A percentile compares a stretch with the other conserved stretches of the same genome.
Evolutionary conservation across 768 basidiomycete genomes (phyloP).

Genomic region (Trichaptum fuscoviolaceum): DNA sequence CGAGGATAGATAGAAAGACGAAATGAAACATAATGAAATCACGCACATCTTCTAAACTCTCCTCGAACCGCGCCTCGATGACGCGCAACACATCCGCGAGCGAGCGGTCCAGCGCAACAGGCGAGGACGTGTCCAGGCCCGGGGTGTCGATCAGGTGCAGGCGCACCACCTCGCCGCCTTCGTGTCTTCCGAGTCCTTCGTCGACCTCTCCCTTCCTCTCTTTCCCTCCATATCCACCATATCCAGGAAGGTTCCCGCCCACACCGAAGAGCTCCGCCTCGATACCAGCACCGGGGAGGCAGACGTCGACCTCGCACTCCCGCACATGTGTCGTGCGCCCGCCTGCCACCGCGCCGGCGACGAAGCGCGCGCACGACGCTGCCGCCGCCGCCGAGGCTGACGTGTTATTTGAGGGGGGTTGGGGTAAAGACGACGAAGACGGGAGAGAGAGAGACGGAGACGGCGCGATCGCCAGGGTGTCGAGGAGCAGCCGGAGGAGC

Average conservation of each 20-base stretch:
- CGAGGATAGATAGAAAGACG: background rate
- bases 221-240: too few relatives aligned
- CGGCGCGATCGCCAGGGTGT: constrained; percentile 66
- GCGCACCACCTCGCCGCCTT: background rate
- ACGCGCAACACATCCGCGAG: constrained; percentile 64
- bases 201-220: too few relatives aligned
- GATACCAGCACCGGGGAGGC: constrained; percentile 36
- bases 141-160: constrained; percentile 60
- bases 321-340: constrained; percentile 42
- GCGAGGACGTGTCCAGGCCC: constrained; percentile 69
- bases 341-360: constrained; percentile 8
- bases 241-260: too few relatives aligned
- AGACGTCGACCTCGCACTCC: constrained; percentile 66
- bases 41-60: constrained; percentile 76
- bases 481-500: constrained; percentile 79
- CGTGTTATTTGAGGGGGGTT: background rate
- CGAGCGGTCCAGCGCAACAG: constrained; percentile 54
- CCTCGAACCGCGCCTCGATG: constrained; percentile 67
- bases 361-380: constrained; percentile 13
- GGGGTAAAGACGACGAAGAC: background rate
- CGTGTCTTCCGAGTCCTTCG: background rate
- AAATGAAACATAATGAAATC: background rate
- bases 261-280: background rate
- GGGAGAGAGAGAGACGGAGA: constrained; percentile 32
- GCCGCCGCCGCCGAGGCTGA: constrained; percentile 4